phyloP scores from a whole-genome alignment of 2,329 filamentous ascomycete genomes.

The Cadophora sp. region DNA sequence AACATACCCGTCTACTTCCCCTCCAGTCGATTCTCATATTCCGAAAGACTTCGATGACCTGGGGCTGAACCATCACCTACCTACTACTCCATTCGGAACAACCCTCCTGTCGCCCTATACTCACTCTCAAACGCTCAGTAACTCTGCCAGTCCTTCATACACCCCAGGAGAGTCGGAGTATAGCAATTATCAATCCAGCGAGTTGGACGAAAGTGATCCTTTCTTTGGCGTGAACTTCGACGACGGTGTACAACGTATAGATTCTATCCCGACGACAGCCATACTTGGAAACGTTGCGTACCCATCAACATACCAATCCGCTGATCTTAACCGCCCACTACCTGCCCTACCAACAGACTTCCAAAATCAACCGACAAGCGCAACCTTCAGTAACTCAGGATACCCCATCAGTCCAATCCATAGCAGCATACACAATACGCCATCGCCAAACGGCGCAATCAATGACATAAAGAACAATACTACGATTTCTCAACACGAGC shows the following conservation, averaged over 20 bases:
- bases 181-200: conserved; percentile 41
- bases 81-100: conserved; percentile 32
- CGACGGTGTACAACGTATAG: conserved; percentile 38
- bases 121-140: conserved; percentile 40
- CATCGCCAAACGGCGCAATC: conserved; percentile 34
- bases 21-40: conserved; percentile 36
- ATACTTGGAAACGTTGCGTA: conserved; percentile 27
- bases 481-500: conserved; percentile 36
- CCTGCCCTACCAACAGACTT: conserved; percentile 29
- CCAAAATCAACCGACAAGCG: conserved; percentile 27
- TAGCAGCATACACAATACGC: conserved; percentile 39
- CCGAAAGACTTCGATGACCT: conserved; percentile 37
- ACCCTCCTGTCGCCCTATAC: conserved; percentile 40
- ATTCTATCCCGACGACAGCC: conserved; percentile 33
- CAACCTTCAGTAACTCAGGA: conserved; percentile 31
- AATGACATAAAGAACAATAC: conserved; percentile 32
- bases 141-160: conserved; percentile 41
- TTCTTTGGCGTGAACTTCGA: conserved; percentile 46
- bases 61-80: conserved; percentile 33
- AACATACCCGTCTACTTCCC: conserved; percentile 35
- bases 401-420: conserved; percentile 42
- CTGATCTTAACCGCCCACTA: conserved; percentile 29
- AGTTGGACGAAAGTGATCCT: conserved; percentile 41
- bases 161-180: conserved; percentile 42
- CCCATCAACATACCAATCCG: conserved; percentile 21